phyloP scores from a whole-genome alignment of 2,329 filamentous ascomycete species.

The Stagonosporopsis rhizophila region DNA sequence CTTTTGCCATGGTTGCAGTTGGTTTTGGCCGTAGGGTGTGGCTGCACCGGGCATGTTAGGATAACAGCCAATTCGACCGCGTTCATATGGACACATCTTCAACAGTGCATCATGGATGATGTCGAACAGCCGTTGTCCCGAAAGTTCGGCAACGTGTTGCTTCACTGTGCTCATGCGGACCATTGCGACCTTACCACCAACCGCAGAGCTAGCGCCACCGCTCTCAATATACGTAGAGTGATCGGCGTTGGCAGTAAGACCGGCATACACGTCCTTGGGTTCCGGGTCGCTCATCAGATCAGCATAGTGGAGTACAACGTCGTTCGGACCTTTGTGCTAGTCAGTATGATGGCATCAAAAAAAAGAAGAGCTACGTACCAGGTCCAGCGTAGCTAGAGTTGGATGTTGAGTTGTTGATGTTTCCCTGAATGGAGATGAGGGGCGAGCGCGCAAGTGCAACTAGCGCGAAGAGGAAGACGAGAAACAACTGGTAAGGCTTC shows the following conservation, averaged over 20 bases:
- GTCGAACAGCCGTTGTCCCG: conserved; percentile 1
- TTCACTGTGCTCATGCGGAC: conserved; percentile 2
- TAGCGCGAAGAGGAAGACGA: neutral
- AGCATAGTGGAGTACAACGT: neutral
- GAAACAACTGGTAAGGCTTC: neutral
- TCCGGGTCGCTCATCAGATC: conserved; percentile 2
- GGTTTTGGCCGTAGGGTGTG: neutral
- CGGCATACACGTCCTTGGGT: neutral
- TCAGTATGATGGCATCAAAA: neutral
- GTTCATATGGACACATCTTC: conserved; percentile 4
- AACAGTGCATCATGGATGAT: neutral
- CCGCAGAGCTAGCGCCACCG: neutral
- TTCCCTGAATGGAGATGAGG: neutral
- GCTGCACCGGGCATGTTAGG: conserved; percentile 2
- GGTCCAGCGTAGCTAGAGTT: neutral
- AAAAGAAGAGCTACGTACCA: neutral
- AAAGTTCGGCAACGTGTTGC: conserved; percentile 11
- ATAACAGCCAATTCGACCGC: conserved; percentile 7
- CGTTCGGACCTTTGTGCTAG: neutral
- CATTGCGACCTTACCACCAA: neutral
- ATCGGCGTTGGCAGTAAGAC: neutral
- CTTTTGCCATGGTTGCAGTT: neutral
- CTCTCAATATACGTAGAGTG: neutral
- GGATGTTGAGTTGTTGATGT: neutral
- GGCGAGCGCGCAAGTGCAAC: neutral